These are phyloP conservation scores for Fusarium tuaranense DNA, from an alignment of 2,329 filamentous ascomycete species.

Conservation along the genomic window DNA sequence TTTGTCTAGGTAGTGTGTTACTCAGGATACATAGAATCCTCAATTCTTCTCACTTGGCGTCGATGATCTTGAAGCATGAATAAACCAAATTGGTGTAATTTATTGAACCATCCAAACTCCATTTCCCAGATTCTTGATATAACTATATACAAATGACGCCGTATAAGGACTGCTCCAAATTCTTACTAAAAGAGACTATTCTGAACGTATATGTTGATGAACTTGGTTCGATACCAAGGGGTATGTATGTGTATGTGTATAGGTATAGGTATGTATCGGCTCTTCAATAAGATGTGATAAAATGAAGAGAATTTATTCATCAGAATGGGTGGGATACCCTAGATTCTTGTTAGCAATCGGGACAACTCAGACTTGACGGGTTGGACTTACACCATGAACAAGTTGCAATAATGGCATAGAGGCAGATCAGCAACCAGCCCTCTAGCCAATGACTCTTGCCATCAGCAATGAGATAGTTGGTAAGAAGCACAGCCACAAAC, in stretches of 20 bases:
- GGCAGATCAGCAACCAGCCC: slow-evolving; percentile 78
- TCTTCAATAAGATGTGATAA: background rate
- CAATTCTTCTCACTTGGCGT: background rate
- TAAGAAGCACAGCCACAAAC: slow-evolving; percentile 85
- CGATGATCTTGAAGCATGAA: background rate
- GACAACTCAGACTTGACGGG: background rate
- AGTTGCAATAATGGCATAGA: slow-evolving; percentile 83
- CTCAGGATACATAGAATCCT: background rate
- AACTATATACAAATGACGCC: background rate
- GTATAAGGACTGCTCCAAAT: background rate
- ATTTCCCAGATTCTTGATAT: background rate
- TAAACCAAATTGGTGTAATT: background rate
- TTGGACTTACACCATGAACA: slow-evolving; percentile 70
- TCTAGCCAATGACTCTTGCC: slow-evolving; percentile 88
- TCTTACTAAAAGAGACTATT: background rate
- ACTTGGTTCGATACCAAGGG: background rate
- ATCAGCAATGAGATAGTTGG: slow-evolving; percentile 88
- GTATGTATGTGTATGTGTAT: background rate
- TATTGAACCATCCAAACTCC: background rate
- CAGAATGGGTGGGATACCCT: slow-evolving; percentile 36
- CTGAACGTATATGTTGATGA: background rate
- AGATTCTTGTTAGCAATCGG: slow-evolving; percentile 11
- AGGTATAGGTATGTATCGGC: background rate
- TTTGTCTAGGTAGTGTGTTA: background rate
- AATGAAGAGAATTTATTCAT: slow-evolving; percentile 6